A percentile compares a stretch with the other conserved stretches of the same genome.
phyloP scores from a whole-genome alignment of 176 grass and related monocot genomes.

The Lolium rigidum region DNA sequence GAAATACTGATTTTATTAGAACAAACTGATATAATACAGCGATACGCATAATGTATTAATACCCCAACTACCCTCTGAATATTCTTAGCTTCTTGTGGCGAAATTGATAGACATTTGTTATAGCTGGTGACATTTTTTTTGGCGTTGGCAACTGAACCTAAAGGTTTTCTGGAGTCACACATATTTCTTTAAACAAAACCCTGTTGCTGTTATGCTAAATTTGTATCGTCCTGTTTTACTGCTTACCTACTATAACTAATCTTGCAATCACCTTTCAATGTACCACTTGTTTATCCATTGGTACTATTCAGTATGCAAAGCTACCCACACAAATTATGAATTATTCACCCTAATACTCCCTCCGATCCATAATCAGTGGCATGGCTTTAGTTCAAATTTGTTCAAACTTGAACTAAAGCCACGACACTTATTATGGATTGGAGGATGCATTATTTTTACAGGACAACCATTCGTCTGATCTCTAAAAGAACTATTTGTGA shows the following conservation, averaged over 20 bases:
- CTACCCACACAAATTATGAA: background rate
- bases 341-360: background rate
- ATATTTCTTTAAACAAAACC: background rate
- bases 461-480: background rate
- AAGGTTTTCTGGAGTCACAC: background rate
- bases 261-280: background rate
- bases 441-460: background rate
- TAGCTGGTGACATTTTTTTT: background rate
- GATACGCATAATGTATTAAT: background rate
- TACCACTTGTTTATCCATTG: background rate
- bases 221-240: background rate
- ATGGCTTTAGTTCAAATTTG: too few relatives aligned
- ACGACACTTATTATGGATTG: too few relatives aligned
- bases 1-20: background rate
- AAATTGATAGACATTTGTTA: slow-evolving; percentile 10
- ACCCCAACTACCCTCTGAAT: background rate
- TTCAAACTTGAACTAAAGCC: too few relatives aligned
- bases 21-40: background rate
- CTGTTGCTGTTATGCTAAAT: background rate
- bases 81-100: background rate
- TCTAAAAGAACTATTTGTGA: background rate
- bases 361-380: too few relatives aligned
- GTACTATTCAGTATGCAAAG: background rate
- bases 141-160: background rate
- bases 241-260: background rate